Percentiles rank a stretch among this genome's conserved stretches.
Conservation (phyloP, 2,329 filamentous ascomycete genomes). For the Alternaria panax region DNA sequence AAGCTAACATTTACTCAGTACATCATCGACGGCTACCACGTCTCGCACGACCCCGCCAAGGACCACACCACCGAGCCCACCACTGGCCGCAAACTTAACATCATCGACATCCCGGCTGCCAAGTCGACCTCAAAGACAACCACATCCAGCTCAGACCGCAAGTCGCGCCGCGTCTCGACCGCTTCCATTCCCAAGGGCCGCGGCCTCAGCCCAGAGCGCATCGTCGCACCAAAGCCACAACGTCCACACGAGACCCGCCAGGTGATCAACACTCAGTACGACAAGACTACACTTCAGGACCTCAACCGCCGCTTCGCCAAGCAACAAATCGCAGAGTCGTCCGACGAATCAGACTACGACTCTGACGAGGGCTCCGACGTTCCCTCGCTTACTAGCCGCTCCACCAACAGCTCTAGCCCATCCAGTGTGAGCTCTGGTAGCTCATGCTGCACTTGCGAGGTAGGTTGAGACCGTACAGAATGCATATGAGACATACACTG, state of each 20-base stretch:
- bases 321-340: constrained; percentile 64
- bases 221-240: constrained; percentile 88
- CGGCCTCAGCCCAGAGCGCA: constrained; percentile 85
- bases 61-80: constrained; percentile 92
- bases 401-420: constrained; percentile 68
- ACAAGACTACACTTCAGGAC: constrained; percentile 77
- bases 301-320: constrained; percentile 76
- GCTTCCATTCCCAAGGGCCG: constrained; percentile 85
- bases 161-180: constrained; percentile 61
- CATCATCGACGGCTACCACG: constrained; percentile 99
- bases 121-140: constrained; percentile 56
- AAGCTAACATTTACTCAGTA: constrained; percentile 58
- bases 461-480: background rate
- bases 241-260: constrained; percentile 86
- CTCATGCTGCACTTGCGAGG: constrained; percentile 84
- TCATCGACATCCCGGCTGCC: constrained; percentile 83
- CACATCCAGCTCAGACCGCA: constrained; percentile 51
- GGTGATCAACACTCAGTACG: constrained; percentile 84
- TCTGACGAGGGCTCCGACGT: constrained; percentile 79
- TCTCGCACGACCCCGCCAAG: constrained; percentile 93
- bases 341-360: constrained; percentile 62
- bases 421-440: constrained; percentile 66
- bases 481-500: background rate
- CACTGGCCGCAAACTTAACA: constrained; percentile 95
- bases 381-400: constrained; percentile 74